Evolutionary conservation across 805 yeast species (phyloP).

Genomic region (Wickerhamomyces xylosicus): DNA sequence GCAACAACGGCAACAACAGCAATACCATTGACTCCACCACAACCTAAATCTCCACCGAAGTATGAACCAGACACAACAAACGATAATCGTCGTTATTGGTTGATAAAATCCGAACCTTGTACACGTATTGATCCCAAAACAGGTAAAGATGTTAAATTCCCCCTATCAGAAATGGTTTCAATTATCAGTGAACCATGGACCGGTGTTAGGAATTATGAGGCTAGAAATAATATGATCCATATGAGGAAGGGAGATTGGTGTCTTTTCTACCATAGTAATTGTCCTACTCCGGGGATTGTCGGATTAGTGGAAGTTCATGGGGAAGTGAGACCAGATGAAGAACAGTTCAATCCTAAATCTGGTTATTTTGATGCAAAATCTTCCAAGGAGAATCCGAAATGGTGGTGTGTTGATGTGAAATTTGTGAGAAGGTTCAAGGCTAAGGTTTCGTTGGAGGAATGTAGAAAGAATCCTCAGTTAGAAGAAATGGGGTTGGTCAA

Average conservation of each 20-base stretch:
- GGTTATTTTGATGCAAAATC: conserved; percentile 41
- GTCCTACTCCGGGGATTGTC: conserved; percentile 43
- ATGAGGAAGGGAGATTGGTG: conserved; percentile 39
- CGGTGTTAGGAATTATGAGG: conserved; percentile 51
- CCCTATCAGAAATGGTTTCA: conserved; percentile 31
- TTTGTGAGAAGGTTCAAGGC: conserved; percentile 33
- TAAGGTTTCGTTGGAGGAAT: conserved; percentile 29
- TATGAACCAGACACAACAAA: conserved; percentile 18
- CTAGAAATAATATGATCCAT: conserved; percentile 36
- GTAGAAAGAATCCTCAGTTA: conserved; percentile 25
- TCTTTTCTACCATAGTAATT: conserved; percentile 46
- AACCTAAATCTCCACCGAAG: conserved; percentile 24
- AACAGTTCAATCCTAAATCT: conserved; percentile 31
- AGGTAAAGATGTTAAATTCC: conserved; percentile 38
- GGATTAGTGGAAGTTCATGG: conserved; percentile 31
- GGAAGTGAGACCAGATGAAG: conserved; percentile 28
- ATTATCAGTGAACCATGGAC: conserved; percentile 41
- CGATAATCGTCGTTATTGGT: conserved; percentile 33
- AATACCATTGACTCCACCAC: too few relatives aligned
- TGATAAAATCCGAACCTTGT: conserved; percentile 46
- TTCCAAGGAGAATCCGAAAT: conserved; percentile 29
- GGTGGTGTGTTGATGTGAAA: conserved; percentile 48
- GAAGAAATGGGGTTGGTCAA: conserved; percentile 33
- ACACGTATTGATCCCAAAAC: conserved; percentile 35
- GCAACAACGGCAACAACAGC: too few relatives aligned